A percentile compares a stretch with the other conserved stretches of the same genome.
Evolutionary conservation across 164 flowering plant genomes (phyloP).

Genomic region (Nelumbo lutea): DNA sequence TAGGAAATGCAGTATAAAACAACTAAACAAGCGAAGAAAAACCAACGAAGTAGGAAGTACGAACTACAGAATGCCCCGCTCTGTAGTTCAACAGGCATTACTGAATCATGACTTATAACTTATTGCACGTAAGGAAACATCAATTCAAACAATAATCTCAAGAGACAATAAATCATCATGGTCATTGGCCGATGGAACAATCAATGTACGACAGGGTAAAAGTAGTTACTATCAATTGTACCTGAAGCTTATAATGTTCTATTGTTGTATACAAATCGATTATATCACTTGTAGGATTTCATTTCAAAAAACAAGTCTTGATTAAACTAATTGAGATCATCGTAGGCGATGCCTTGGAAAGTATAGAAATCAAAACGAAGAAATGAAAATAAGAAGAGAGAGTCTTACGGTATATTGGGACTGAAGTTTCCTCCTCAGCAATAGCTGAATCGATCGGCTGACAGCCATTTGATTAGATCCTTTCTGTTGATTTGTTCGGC

Average conservation of each 20-base stretch:
- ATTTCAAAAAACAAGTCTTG: too few relatives aligned
- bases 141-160: too few relatives aligned
- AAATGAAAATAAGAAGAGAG: neutral
- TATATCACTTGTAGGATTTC: neutral
- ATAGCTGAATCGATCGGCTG: slow-evolving; percentile 24
- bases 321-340: neutral
- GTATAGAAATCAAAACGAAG: neutral
- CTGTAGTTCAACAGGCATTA: neutral
- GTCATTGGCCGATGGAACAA: too few relatives aligned
- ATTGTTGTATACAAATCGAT: neutral
- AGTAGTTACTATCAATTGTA: neutral
- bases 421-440: slow-evolving; percentile 22
- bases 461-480: slow-evolving; percentile 17
- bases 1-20: too few relatives aligned
- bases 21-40: too few relatives aligned
- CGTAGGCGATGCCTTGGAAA: neutral
- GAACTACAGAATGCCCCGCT: neutral
- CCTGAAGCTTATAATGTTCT: neutral
- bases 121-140: too few relatives aligned
- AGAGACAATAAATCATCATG: too few relatives aligned
- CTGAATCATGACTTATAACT: neutral
- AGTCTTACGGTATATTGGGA: slow-evolving; percentile 14
- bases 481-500: neutral
- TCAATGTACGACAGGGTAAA: neutral
- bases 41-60: neutral